Percentiles rank a stretch among this genome's conserved stretches.
Conservation (phyloP, 2,329 filamentous ascomycete species). For the Diaporthe nobilis region DNA sequence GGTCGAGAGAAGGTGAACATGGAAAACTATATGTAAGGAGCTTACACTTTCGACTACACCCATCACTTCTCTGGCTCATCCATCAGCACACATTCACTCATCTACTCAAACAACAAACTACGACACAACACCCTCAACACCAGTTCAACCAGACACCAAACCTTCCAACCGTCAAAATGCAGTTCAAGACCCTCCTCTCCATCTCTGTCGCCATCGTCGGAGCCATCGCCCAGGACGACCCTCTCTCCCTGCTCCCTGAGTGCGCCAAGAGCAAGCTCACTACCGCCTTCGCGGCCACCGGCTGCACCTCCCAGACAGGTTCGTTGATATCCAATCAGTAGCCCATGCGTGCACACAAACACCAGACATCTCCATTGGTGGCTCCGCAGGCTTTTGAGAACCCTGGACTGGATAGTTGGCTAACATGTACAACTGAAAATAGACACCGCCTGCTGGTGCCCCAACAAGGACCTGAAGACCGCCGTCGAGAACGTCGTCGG, state of each 20-base stretch:
- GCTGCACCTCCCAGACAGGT: constrained; percentile 21
- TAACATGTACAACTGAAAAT: background rate
- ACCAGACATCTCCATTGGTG: background rate
- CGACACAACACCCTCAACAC: background rate
- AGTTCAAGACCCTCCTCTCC: constrained; percentile 16
- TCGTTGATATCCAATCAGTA: background rate
- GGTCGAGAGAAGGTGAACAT: background rate
- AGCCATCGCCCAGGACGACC: background rate
- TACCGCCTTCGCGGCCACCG: background rate
- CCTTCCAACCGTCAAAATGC: constrained; percentile 2
- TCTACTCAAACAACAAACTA: background rate
- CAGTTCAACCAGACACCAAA: background rate
- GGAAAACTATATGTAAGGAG: background rate
- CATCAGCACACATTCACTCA: background rate
- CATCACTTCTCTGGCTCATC: background rate
- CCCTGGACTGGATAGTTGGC: background rate
- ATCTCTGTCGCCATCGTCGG: constrained; percentile 11
- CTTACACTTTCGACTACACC: background rate
- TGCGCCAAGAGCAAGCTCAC: constrained; percentile 18
- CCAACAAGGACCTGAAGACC: background rate
- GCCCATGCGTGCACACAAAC: background rate
- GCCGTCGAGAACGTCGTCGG: background rate
- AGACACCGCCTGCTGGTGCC: constrained; percentile 25
- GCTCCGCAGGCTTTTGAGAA: too few species aligned
- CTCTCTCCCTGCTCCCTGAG: background rate